Evolutionary conservation across 495 filamentous ascomycete species (phyloP), one percentile per base, ranked within the genome.

Genomic region (Xylaria venustula): DNA sequence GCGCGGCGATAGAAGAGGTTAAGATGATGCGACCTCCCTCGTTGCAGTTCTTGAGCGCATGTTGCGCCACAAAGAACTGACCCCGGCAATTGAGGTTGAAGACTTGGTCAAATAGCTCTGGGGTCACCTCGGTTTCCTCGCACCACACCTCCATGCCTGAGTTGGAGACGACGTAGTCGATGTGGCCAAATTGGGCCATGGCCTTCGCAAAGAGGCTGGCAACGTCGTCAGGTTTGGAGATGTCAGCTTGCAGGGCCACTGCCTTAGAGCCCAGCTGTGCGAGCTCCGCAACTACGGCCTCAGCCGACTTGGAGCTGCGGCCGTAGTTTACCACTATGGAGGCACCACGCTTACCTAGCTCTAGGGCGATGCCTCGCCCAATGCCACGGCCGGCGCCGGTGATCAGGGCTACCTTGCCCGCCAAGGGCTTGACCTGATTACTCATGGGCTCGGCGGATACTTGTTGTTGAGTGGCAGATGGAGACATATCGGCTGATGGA

Each of bases 31-130:
- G 79, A 52, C 85, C 86, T 44, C 84, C 84, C 42, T 83, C 76
- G 61, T 75, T 73, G 69, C 86, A 76, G 71, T 88, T 77, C 73
- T 82, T 83, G 71, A 85, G 86, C 7, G 83, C 87, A 74, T 88
- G 81, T 70, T 87, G 84, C 54, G 85, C 87, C 47, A 91, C 87
- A 77, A 93, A 92, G 82, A 92, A 93, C 74, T 93, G 90, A 2
- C 84, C 91, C 1, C 88, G 83, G 4, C 83, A 83, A 76, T 95
- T 95, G 58, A 93, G 73, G 72, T 84, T 84, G 77, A 93, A 91
- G 54, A 93, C 86, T 41, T 82, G 79, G 74, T 93, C 89, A 79
- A 87, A 93, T 64, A 88, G 85, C 65, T 87, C 87, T 50, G 85
- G 80, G 1, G 90, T 91, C 36, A 92, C 85, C 60, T 93, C 88